phyloP scores from a whole-genome alignment of 108 stramenopile species.

The Mediolabrus comicus region DNA sequence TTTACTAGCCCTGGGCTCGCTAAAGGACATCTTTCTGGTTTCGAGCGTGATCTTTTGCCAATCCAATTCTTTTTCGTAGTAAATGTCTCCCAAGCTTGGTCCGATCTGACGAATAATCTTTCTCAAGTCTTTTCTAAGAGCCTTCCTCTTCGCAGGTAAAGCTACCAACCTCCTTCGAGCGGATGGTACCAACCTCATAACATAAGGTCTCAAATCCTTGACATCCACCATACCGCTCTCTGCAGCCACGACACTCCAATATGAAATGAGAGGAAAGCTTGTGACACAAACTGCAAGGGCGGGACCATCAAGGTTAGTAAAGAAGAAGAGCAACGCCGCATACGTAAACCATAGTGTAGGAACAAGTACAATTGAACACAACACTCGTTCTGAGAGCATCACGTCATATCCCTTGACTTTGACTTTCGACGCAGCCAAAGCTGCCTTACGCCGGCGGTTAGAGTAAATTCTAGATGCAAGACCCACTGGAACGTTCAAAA shows the following conservation, averaged over 20 bases:
- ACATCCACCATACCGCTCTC: conserved; percentile 93
- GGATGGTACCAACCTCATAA: conserved; percentile 76
- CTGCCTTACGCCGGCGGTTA: conserved; percentile 82
- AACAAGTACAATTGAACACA: conserved; percentile 94
- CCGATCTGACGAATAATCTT: conserved; percentile 72
- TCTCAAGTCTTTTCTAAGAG: conserved; percentile 70
- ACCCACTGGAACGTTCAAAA: conserved; percentile 93
- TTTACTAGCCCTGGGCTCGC: not conserved
- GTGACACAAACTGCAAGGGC: conserved; percentile 80
- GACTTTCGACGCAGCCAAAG: conserved; percentile 90
- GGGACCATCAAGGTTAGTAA: conserved; percentile 77
- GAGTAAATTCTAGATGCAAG: conserved; percentile 85
- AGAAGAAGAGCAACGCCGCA: conserved; percentile 61
- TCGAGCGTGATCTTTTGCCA: conserved; percentile 68
- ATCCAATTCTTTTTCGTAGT: conserved; percentile 76
- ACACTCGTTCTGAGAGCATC: conserved; percentile 92
- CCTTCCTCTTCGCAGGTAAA: conserved; percentile 63
- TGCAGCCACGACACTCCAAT: conserved; percentile 89
- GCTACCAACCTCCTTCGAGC: conserved; percentile 61
- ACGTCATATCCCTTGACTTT: conserved; percentile 94
- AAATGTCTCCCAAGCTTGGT: conserved; percentile 77
- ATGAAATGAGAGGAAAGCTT: conserved; percentile 91
- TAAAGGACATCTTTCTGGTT: conserved; percentile 14
- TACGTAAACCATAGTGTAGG: conserved; percentile 92
- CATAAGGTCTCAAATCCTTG: conserved; percentile 89